Base-by-base conservation (phyloP, 208 protist species). In the Balamuthia mandrillaris region DNA sequence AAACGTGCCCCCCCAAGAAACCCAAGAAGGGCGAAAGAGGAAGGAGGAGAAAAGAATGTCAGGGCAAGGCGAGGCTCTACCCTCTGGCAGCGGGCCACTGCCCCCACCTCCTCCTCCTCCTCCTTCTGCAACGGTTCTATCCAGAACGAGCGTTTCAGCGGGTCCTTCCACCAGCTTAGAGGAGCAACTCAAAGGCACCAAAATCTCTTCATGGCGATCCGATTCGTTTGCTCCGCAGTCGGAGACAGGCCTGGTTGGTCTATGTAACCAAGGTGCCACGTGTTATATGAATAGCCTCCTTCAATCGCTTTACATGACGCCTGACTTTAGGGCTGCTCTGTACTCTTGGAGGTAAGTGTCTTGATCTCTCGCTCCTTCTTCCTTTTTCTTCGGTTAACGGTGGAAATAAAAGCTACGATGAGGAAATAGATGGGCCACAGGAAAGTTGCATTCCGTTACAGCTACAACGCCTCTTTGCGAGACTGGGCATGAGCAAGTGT, bases 401-500 rank as follows among this genome's bases (percentile, higher is more conserved):
- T n/a, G n/a, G n/a, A n/a, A n/a, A n/a, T n/a, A n/a, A n/a, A n/a
- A n/a, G 74, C 42, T 81, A 84, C 56, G 52, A 70, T 21, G 54
- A 51, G 14, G 52, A 65, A 56, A 63, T 52, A 31, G 77, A 84
- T 31, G 77, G 77, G 16, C 10, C 21, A 24, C 37, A 63, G 56
- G 37, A 39, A 14, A 24, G 18, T 9, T 84, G 77, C 84, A 88
- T 88, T 14, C 82, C 86, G 35, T 33, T 86, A 35, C 70, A 88
- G 86, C 39, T 88, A 63, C 86, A 88, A 58, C 16, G 42, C 14
- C 86, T 88, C 6, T 88, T 88, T 85, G 85, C 86, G 24, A 41
- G 83, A 16, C 63, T 88, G 84, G 42, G 42, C 18, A 37, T 88
- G 84, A 61, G 86, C 66, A 29, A 60, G 84, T 66, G 66, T 16